Evolutionary conservation across 1,139 yeast genomes (phyloP), one percentile per base, ranked within the genome.

Genomic region (Taphrina confusa): DNA sequence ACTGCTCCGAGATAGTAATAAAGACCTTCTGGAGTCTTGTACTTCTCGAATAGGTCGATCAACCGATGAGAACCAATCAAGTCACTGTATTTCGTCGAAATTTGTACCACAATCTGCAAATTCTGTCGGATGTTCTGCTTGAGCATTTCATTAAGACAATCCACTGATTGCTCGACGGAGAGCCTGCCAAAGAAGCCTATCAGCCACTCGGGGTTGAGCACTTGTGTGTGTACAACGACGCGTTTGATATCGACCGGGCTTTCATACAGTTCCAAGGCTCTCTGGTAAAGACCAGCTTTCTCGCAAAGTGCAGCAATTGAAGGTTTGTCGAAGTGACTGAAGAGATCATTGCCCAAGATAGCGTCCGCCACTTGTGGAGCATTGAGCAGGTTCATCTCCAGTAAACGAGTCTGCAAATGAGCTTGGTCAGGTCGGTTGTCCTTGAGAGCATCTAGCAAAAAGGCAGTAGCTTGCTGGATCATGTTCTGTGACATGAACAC

Each of bases 351-450:
- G 63, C 97, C 97, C 70, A 92, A 80, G 67, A 92, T 94, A 18
- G 99, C 99, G 75, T 94, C 98, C 45, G 98, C 99, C 61, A 94
- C 98, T 79, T 94, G 98, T 56, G 99, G 99, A 9, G 98, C 98
- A 72, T 91, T 95, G 72, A 88, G 75, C 72, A 94, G 79, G 74
- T 94, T 94, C 67, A 88, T 90, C 75, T 94, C 98, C 68, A 94
- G 81, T 59, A 94, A 84, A 71, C 95, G 84, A 14, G 98, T 94
- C 79, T 94, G 98, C 71, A 94, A 79, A 70, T 90, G 96, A 16
- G 97, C 97, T 71, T 92, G 96, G 65, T 92, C 88, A 57, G 98
- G 97, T 45, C 85, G 80, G 74, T 94, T 96, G 66, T 85, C 89
- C 77, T 92, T 92, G 72, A 94, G 81, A 8, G 97, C 97, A 75